Percentiles rank a stretch among this genome's conserved stretches.
These are phyloP conservation scores for Xylariales sp. DNA, from an alignment of 2,329 filamentous ascomycete genomes.

Conservation along the genomic window DNA sequence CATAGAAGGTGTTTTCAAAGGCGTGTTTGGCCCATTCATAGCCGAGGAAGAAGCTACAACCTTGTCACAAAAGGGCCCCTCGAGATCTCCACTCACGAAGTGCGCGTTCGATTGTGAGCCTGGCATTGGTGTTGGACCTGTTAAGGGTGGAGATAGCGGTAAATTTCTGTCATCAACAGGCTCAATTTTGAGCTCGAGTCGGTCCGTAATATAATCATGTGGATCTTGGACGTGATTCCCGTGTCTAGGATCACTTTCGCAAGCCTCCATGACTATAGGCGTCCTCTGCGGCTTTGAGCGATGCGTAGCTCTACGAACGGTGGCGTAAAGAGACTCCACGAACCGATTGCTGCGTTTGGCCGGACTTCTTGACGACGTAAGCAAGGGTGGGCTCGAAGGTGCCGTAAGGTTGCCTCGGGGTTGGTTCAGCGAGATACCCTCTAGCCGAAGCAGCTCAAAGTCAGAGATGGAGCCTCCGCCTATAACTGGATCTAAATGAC, in stretches of 20 bases:
- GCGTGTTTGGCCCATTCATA: constrained; percentile 15
- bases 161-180: constrained; percentile 19
- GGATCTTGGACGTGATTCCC: neutral
- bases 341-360: constrained; percentile 23
- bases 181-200: constrained; percentile 11
- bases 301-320: constrained; percentile 20
- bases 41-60: constrained; percentile 12
- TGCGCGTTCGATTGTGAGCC: constrained; percentile 15
- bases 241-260: neutral
- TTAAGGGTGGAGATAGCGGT: constrained; percentile 25
- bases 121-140: constrained; percentile 19
- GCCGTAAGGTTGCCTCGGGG: constrained; percentile 19
- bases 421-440: constrained; percentile 41
- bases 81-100: constrained; percentile 25
- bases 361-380: constrained; percentile 23
- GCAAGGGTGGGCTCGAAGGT: constrained; percentile 20
- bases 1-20: constrained; percentile 19
- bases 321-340: constrained; percentile 23
- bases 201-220: constrained; percentile 4
- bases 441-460: constrained; percentile 41
- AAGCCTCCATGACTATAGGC: constrained; percentile 1
- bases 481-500: constrained; percentile 21
- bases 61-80: constrained; percentile 26
- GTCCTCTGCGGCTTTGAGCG: constrained; percentile 15
- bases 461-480: constrained; percentile 40